Evolutionary conservation across 1,284 basidiomycete species (phyloP).

Genomic region (Sporisorium reilianum): DNA sequence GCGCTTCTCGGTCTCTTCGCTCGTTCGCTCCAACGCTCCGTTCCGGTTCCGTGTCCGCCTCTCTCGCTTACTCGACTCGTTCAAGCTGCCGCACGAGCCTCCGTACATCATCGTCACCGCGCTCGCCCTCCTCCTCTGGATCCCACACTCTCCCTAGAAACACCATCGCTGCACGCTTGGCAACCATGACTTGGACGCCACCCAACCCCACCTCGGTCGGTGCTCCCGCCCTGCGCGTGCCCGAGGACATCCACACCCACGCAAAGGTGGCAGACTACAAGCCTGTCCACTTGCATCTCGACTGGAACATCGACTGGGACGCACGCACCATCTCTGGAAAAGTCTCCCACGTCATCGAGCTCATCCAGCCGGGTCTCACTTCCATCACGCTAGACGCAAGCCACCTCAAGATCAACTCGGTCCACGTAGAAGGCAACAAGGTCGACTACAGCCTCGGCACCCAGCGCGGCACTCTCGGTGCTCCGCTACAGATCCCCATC

Average conservation of each 20-base stretch:
- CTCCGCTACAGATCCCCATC: constrained; percentile 70
- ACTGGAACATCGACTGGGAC: constrained; percentile 86
- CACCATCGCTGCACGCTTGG: background rate
- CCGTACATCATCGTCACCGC: background rate
- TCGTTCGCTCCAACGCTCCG: constrained; percentile 35
- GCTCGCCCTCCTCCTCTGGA: background rate
- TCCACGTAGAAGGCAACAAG: constrained; percentile 74
- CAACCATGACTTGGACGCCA: constrained; percentile 57
- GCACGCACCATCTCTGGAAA: constrained; percentile 78
- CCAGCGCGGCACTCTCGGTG: constrained; percentile 70
- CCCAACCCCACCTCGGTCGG: constrained; percentile 61
- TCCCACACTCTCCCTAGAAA: background rate
- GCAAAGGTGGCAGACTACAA: constrained; percentile 60
- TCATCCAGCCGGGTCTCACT: constrained; percentile 75
- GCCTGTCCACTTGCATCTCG: constrained; percentile 72
- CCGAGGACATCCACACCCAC: constrained; percentile 62
- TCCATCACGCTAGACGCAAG: constrained; percentile 84
- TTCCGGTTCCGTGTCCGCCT: constrained; percentile 11
- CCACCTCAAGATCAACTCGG: constrained; percentile 78
- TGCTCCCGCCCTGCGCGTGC: constrained; percentile 46
- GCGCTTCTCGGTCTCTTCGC: constrained; percentile 28
- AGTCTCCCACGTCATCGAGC: constrained; percentile 77
- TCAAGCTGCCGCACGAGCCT: background rate
- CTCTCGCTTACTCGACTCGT: constrained; percentile 7
- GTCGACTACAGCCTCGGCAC: constrained; percentile 74